Base-by-base conservation (phyloP, 176 grass and related monocot genomes). In the Poa pratensis region DNA sequence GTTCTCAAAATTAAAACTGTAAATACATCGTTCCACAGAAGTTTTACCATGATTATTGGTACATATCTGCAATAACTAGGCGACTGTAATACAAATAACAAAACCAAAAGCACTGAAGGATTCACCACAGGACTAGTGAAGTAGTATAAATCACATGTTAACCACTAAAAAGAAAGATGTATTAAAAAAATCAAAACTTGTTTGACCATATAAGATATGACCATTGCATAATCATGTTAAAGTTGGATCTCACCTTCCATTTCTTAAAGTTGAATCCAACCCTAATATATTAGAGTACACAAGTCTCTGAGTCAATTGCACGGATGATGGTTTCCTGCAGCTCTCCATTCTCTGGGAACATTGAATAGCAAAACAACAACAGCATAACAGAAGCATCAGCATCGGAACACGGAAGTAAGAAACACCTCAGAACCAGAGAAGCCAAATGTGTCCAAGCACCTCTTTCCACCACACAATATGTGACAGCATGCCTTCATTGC, bases 401-500 rank as follows among this genome's bases (percentile, higher is more conserved):
- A 23, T 40, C n/a, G 0, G 17, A 74, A 79, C 20, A 66, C 35
- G 19, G 80, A 46, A 73, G 23, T 24, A 58, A 90, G 19, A 77
- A 54, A 57, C 32, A 13, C 2, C 34, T 42, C 32, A 76, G 59
- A 76, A 65, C 0, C 24, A 84, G 4, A 79, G 7, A 83, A 53
- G 32, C 5, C 26, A 79, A 62, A 40, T 22, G 52, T 85, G 86
- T 84, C 43, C 26, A 86, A 58, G 43, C 34, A 98, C 95, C 95
- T 98, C 96, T 92, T 94, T 98, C 96, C 96, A 98, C 96, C 96
- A 98, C 15, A 83, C 19, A 73, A 98, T 87, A 90, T 98, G 93
- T 2, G 83, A 86, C 18, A 92, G 77, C 46, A 83, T 83, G 75
- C 69, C 75, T 90, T 90, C 89, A 57, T 90, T 86, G 58, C 79